Conservation (phyloP, 495 filamentous ascomycete species). For the Podospora anserina region DNA sequence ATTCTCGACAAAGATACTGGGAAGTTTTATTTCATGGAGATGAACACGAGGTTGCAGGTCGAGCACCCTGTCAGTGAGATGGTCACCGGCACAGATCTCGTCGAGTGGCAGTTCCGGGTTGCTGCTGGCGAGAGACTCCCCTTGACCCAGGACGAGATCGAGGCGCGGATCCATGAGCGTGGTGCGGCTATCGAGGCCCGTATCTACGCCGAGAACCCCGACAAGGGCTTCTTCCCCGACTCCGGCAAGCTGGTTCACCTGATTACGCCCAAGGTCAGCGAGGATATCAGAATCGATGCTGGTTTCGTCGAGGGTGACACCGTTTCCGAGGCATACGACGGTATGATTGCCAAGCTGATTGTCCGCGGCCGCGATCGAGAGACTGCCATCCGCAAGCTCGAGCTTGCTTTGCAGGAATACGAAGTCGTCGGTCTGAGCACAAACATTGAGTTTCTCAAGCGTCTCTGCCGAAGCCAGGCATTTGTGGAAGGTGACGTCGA, state of each 20-base stretch:
- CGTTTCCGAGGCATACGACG: slow-evolving; percentile 93
- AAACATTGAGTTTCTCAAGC: slow-evolving; percentile 95
- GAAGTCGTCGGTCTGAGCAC: slow-evolving; percentile 90
- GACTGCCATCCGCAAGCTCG: slow-evolving; percentile 78
- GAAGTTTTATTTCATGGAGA: slow-evolving; percentile 93
- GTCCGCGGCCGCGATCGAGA: slow-evolving; percentile 76
- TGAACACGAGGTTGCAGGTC: slow-evolving; percentile 97
- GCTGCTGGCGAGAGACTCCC: slow-evolving; percentile 86
- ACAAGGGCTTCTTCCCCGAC: slow-evolving; percentile 85
- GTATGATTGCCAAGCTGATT: slow-evolving; percentile 98
- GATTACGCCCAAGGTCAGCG: slow-evolving; percentile 61
- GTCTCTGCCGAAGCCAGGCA: slow-evolving; percentile 69
- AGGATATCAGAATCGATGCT: slow-evolving; percentile 83
- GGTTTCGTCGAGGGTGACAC: slow-evolving; percentile 90
- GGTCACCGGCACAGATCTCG: slow-evolving; percentile 91
- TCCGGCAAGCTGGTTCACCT: slow-evolving; percentile 87
- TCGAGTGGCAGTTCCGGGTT: slow-evolving; percentile 93
- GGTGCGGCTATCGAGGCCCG: slow-evolving; percentile 92
- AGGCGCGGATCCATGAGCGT: slow-evolving; percentile 65
- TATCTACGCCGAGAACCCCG: slow-evolving; percentile 95
- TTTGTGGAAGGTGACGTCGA: slow-evolving; percentile 90
- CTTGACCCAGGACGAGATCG: slow-evolving; percentile 77
- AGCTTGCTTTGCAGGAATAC: slow-evolving; percentile 79
- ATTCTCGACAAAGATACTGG: slow-evolving; percentile 96
- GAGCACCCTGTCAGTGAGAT: slow-evolving; percentile 98